Conservation (phyloP, 352 stramenopile genomes). For the Pythium myriotylum region DNA sequence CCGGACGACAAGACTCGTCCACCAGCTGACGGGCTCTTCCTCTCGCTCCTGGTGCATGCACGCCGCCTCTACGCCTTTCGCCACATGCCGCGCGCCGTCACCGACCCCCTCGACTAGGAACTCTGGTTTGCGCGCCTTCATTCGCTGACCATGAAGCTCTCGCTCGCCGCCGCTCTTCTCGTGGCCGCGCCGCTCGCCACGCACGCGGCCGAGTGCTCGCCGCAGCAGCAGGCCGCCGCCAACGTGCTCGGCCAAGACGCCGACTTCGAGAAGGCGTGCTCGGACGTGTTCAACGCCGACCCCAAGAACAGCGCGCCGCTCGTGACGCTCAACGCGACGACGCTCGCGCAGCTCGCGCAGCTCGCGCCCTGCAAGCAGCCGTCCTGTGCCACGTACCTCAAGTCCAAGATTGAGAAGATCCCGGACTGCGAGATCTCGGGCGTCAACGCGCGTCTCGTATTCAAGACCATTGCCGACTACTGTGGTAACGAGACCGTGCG, state of each 20-base stretch:
- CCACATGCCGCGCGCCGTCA: no score
- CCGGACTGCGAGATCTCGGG: slow-evolving; percentile 19
- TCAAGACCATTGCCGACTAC: slow-evolving; percentile 23
- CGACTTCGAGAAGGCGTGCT: slow-evolving; percentile 18
- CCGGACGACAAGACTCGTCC: background rate
- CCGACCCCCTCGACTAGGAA: no score
- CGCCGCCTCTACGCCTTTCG: background rate
- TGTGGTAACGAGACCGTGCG: slow-evolving; percentile 8
- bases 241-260: slow-evolving; percentile 16
- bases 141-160: slow-evolving; percentile 14
- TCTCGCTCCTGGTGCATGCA: background rate
- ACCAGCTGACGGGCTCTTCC: background rate
- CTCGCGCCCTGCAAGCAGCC: slow-evolving; percentile 18
- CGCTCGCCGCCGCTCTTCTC: background rate
- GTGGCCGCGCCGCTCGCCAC: slow-evolving; percentile 2
- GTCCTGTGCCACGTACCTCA: slow-evolving; percentile 18
- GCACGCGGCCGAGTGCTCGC: slow-evolving; percentile 18
- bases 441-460: slow-evolving; percentile 22
- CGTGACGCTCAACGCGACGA: slow-evolving; percentile 10
- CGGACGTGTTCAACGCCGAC: slow-evolving; percentile 15
- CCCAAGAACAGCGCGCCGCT: slow-evolving; percentile 5
- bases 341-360: slow-evolving; percentile 7
- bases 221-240: slow-evolving; percentile 11
- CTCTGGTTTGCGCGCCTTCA: no score
- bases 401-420: slow-evolving; percentile 16